Base-by-base conservation (phyloP, 108 stramenopile genomes). In the Phaeodactylum tricornutum region DNA sequence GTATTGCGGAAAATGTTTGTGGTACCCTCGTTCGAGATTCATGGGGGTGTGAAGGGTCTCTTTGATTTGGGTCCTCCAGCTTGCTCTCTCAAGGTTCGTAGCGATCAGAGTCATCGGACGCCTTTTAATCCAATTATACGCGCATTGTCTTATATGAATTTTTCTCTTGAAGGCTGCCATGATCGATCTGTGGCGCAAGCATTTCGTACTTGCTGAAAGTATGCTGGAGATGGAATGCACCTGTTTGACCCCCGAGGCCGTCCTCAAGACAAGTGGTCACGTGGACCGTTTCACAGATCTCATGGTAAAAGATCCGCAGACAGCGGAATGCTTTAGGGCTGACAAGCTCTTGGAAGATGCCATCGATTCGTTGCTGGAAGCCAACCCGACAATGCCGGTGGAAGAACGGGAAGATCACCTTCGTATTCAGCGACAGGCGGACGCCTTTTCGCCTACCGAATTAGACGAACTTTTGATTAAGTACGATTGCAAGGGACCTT, bases 181-280 rank as follows among this genome's bases (percentile, higher is more conserved):
- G 66, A 68, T 99, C 23, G 84, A 86, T 55, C 42, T 64, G 37
- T 99, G 98, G 98, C 72, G 94, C 34, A 86, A 93, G 57, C 98
- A 99, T 62, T 99, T 99, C 57, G 91, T 99, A 15, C 64, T 96
- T 17, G 59, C 87, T 20, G 98, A 99, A 66, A 76, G 65, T 45
- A 99, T 99, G 98, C 81, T 98, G 29, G 96, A 99, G 72, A 96
- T 99, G 94, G 98, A 99, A 64, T 97, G 95, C 58, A 99, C 98
- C 32, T 88, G 84, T 50, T 76, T 99, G 34, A 99, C 98, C 16
- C 95, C 98, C 19, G 79, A 93, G 50, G 71, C 67, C 3, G 98
- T 99, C 3, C 67, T 99, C 24, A 93, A 97, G 64, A 95, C 98
- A 0, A 92, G 89, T 44, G 99, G 99, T 11, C 99, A 99, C 67